Percentiles rank a stretch among this genome's conserved stretches.
These are phyloP conservation scores for Phytophthora foliorum DNA, from an alignment of 352 stramenopile genomes.

Conservation along the genomic window DNA sequence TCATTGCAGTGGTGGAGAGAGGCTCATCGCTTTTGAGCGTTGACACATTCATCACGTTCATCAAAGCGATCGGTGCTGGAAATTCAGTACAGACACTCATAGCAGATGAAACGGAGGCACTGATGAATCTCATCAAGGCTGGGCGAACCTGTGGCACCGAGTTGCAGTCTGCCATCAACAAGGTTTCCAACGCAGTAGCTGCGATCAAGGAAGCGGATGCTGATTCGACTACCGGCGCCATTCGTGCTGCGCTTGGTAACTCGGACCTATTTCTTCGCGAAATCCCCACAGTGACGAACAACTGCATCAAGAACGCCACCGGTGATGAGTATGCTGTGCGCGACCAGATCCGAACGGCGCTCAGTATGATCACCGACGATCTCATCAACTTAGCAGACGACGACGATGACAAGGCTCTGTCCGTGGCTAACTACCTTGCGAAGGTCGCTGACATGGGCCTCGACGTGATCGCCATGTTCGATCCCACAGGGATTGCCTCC, in stretches of 20 bases:
- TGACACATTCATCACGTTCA: conserved; percentile 33
- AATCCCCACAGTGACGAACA: not conserved
- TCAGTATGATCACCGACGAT: not conserved
- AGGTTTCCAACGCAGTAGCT: conserved; percentile 38
- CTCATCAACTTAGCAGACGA: not conserved
- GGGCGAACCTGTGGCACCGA: not conserved
- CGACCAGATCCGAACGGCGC: not conserved
- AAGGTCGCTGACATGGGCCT: conserved; percentile 17
- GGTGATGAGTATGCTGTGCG: not conserved
- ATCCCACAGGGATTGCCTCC: not conserved
- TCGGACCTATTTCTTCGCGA: conserved; percentile 22
- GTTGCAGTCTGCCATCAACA: conserved; percentile 30
- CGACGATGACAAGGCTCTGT: not conserved
- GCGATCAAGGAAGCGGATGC: conserved; percentile 38
- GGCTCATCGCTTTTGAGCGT: conserved; percentile 12
- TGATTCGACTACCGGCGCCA: conserved; percentile 29
- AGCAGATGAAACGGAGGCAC: conserved; percentile 5
- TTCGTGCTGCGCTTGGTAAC: conserved; percentile 41
- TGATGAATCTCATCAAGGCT: conserved; percentile 41
- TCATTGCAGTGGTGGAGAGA: conserved; percentile 33
- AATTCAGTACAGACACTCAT: conserved; percentile 17
- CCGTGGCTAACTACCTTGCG: conserved; percentile 7
- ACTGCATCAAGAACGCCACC: not conserved
- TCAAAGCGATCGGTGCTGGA: conserved; percentile 8
- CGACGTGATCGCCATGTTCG: conserved; percentile 5